Conservation (phyloP, 164 flowering plant species). For the Vitis rotundifolia region DNA sequence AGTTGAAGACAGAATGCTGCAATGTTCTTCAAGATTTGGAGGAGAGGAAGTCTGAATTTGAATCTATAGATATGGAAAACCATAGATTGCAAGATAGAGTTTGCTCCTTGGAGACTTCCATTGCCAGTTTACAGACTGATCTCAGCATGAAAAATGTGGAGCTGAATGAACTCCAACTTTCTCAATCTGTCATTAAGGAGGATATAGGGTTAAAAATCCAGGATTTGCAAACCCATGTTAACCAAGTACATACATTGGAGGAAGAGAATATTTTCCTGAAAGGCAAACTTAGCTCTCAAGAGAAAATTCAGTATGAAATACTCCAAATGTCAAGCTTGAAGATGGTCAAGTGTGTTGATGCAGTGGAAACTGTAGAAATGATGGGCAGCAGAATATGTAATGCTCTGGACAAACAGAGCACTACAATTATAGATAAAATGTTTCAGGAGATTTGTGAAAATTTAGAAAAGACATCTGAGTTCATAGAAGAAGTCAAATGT, state of each 20-base stretch:
- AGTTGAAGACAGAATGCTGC: constrained; percentile 37
- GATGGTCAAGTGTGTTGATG: constrained; percentile 22
- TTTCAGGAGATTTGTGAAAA: constrained; percentile 37
- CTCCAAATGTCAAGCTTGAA: constrained; percentile 27
- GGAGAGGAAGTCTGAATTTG: constrained; percentile 38
- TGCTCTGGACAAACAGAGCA: constrained; percentile 20
- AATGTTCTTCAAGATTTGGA: constrained; percentile 42
- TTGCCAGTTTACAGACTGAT: constrained; percentile 41
- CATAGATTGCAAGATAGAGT: constrained; percentile 38
- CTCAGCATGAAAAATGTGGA: constrained; percentile 35
- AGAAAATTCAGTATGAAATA: constrained; percentile 26
- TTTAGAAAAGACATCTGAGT: constrained; percentile 29
- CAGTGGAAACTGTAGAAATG: constrained; percentile 25
- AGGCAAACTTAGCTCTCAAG: constrained; percentile 26
- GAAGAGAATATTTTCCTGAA: constrained; percentile 49
- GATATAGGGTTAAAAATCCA: constrained; percentile 34
- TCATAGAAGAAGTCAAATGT: constrained; percentile 44
- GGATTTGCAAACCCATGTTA: constrained; percentile 32
- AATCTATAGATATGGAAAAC: constrained; percentile 41
- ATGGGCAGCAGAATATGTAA: constrained; percentile 25
- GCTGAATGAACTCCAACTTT: constrained; percentile 31
- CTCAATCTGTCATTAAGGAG: constrained; percentile 35
- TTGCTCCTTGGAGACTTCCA: constrained; percentile 39
- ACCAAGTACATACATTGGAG: constrained; percentile 26
- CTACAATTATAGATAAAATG: constrained; percentile 30